Evolutionary conservation across 805 yeast genomes (phyloP), one percentile per base, ranked within the genome.

Genomic region (Cyberlindnera sargentensis): DNA sequence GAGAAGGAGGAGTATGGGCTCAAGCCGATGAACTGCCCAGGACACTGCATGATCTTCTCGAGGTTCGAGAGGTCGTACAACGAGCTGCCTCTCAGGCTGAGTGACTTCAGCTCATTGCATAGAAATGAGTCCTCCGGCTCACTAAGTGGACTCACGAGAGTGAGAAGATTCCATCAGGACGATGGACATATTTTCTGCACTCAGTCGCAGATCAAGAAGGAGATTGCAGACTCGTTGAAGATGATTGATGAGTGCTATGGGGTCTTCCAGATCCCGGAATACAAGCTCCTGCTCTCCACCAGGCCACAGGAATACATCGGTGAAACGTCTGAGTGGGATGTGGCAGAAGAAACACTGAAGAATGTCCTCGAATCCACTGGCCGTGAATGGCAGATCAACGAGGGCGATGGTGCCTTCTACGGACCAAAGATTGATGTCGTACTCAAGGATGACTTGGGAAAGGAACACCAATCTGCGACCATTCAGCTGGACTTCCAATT

Each of bases 181-280:
- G 99, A 93, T 62, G 98, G 97, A 6, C 99, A 93, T 56, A 90
- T 93, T 27, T 93, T 93, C 62, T 93, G 99, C 60, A 77, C 82
- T 2, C 71, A 75, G 31, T 78, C 74, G 6, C 99, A 93, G 64
- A 81, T 93, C 39, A 75, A 73, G 39, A 54, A 61, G 29, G 99
- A 93, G 58, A 89, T 93, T 39, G 56, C 71, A 8, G 75, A 78
- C 43, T 84, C 93, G 9, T 70, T 93, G 45, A 72, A 78, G 54
- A 68, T 93, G 56, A 76, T 93, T 42, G 83, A 82, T 55, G 73
- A 82, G 48, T 80, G 90, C 31, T 93, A 93, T 60, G 66, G 68
- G 0, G 84, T 90, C 56, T 69, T 69, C 48, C 52, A 61, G 6
- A 55, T 65, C 11, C 57, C 60, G 24, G 47, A 56, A 24, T 86